Evolutionary conservation across 257 asterid species (phyloP).

Genomic region (Lycium ferocissimum): DNA sequence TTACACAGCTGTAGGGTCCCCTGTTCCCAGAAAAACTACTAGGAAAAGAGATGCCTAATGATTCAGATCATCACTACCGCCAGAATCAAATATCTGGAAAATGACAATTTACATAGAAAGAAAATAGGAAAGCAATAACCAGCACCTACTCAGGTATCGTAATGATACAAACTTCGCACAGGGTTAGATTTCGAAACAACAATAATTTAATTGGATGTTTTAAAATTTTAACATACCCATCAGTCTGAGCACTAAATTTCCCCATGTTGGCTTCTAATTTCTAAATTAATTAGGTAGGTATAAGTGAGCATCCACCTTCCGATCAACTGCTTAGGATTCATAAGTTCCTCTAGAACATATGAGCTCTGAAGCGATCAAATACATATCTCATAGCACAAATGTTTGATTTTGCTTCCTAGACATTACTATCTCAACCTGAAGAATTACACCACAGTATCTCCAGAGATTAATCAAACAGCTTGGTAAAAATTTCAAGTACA

Average conservation of each 20-base stretch:
- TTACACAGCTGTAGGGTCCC: neutral
- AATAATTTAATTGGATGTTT: neutral
- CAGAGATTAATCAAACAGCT: neutral
- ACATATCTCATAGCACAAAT: neutral
- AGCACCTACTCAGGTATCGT: neutral
- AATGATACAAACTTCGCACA: conserved; percentile 10
- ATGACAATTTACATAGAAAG: neutral
- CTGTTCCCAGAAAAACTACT: neutral
- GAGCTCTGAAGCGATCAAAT: conserved; percentile 1
- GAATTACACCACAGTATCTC: neutral
- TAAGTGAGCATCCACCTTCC: neutral
- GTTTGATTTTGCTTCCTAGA: neutral
- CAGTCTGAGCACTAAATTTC: neutral
- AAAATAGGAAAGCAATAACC: neutral
- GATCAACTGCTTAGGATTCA: neutral
- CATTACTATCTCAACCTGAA: neutral
- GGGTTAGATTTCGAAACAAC: neutral
- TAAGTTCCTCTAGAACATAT: conserved; percentile 18
- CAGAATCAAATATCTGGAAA: conserved; percentile 22
- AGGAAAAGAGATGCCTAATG: conserved; percentile 17
- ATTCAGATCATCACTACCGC: conserved; percentile 12
- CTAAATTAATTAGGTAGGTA: neutral
- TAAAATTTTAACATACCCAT: neutral
- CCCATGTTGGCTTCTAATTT: neutral
- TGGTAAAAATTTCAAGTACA: neutral